A percentile compares a stretch with the other conserved stretches of the same genome.
Evolutionary conservation across 306 rosid species (phyloP).

Genomic region (Rosa chinensis): DNA sequence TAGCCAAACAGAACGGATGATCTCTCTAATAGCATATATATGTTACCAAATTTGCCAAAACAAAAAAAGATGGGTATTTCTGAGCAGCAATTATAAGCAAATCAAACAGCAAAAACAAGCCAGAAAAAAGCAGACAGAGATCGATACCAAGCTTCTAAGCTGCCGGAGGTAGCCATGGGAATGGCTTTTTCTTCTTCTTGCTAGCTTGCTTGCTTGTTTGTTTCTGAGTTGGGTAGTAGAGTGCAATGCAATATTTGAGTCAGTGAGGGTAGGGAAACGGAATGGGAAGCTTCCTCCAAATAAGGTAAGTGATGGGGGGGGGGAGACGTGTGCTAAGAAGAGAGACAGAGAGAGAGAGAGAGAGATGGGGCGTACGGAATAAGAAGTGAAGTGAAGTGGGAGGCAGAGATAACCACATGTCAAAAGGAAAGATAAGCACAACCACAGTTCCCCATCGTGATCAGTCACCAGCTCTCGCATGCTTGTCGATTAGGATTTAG

Average conservation of each 20-base stretch:
- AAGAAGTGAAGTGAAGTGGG: neutral
- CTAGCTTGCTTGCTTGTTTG: neutral
- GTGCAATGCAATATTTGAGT: neutral
- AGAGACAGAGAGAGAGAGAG: too few species aligned
- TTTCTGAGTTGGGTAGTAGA: neutral
- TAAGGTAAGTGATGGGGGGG: neutral
- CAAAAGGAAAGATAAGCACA: neutral
- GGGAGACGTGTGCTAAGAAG: neutral
- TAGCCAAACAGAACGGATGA: neutral
- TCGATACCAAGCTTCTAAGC: slow-evolving; percentile 27
- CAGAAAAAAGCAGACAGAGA: neutral
- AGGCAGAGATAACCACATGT: neutral
- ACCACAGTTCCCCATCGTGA: neutral
- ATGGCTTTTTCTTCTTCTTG: slow-evolving; percentile 4
- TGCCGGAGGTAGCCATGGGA: slow-evolving; percentile 13
- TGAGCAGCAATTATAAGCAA: neutral
- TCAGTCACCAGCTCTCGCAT: neutral
- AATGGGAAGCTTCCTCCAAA: neutral
- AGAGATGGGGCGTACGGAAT: neutral
- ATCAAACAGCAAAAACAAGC: neutral
- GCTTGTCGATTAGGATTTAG: too few species aligned
- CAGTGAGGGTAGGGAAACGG: neutral
- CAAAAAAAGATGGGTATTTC: neutral
- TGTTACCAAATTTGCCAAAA: neutral
- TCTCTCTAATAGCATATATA: neutral